Evolutionary conservation across 805 yeast genomes (phyloP).

Genomic region (Groenewaldozyma salmanticensis): DNA sequence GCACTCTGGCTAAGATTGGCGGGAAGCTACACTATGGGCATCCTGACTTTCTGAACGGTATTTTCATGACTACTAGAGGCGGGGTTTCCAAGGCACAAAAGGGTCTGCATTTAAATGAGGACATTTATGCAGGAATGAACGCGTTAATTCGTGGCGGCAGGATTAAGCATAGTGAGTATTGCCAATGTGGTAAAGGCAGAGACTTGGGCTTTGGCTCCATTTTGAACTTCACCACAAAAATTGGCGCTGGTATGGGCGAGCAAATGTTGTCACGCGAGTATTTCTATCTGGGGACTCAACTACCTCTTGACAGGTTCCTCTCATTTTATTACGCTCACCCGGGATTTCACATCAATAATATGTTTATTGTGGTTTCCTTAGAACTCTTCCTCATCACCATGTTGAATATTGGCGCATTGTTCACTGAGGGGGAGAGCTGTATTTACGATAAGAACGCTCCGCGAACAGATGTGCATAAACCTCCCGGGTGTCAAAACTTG

Average conservation of each 20-base stretch:
- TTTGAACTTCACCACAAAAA: conserved; percentile 70
- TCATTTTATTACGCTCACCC: conserved; percentile 82
- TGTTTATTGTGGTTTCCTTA: conserved; percentile 60
- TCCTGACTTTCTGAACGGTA: conserved; percentile 68
- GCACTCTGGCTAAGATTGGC: conserved; percentile 73
- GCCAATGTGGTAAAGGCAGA: conserved; percentile 81
- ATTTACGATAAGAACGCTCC: conserved; percentile 49
- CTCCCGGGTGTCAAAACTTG: conserved; percentile 63
- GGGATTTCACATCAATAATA: conserved; percentile 74
- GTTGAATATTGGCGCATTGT: conserved; percentile 53
- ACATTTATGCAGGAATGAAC: conserved; percentile 79
- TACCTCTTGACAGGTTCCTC: conserved; percentile 68
- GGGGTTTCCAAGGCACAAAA: conserved; percentile 82
- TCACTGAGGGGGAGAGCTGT: conserved; percentile 54
- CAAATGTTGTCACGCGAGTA: conserved; percentile 78
- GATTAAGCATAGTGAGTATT: conserved; percentile 73
- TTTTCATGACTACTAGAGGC: conserved; percentile 77
- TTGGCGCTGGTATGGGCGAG: conserved; percentile 89
- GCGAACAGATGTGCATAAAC: conserved; percentile 50
- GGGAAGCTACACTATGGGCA: conserved; percentile 83
- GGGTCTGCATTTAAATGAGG: conserved; percentile 76
- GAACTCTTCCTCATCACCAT: conserved; percentile 50
- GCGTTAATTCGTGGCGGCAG: conserved; percentile 74
- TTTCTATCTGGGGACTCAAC: conserved; percentile 65
- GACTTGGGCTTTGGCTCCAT: conserved; percentile 80